Evolutionary conservation across 2,329 filamentous ascomycete genomes (phyloP).

Genomic region (Akanthomyces uredinophilus): DNA sequence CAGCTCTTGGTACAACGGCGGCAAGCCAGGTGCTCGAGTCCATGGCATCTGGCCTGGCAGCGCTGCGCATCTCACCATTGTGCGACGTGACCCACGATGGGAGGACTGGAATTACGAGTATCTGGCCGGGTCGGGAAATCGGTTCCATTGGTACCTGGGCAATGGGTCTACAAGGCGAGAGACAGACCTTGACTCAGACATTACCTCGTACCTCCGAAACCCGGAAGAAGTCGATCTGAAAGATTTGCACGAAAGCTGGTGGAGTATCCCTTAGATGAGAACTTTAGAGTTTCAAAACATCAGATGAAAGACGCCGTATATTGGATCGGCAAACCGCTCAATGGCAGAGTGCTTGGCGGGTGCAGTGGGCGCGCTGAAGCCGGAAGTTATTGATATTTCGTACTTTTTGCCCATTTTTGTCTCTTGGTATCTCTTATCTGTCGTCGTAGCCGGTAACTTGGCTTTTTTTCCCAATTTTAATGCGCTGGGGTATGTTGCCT

Average conservation of each 20-base stretch:
- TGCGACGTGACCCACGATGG: slow-evolving; percentile 50
- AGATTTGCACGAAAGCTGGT: slow-evolving; percentile 65
- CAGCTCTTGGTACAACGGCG: slow-evolving; percentile 68
- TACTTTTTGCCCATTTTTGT: not conserved
- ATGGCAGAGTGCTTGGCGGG: not conserved
- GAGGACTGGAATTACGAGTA: slow-evolving; percentile 52
- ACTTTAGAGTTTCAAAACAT: not conserved
- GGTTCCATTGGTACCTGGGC: slow-evolving; percentile 58
- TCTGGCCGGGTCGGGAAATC: slow-evolving; percentile 37
- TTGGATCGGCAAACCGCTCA: too few species aligned
- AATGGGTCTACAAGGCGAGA: slow-evolving; percentile 59
- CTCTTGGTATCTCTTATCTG: not conserved
- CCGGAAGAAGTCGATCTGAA: slow-evolving; percentile 54
- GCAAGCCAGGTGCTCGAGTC: slow-evolving; percentile 55
- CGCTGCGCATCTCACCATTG: slow-evolving; percentile 55
- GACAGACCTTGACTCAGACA: slow-evolving; percentile 42
- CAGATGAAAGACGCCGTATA: not conserved
- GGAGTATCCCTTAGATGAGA: slow-evolving; percentile 35
- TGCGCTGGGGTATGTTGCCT: not conserved
- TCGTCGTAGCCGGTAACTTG: not conserved
- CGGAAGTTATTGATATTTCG: not conserved
- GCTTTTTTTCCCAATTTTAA: not conserved
- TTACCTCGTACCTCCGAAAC: slow-evolving; percentile 58
- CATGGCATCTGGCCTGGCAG: slow-evolving; percentile 68
- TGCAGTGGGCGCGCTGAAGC: not conserved